Evolutionary conservation across 495 filamentous ascomycete genomes (phyloP).

Genomic region (Neurospora sp.): DNA sequence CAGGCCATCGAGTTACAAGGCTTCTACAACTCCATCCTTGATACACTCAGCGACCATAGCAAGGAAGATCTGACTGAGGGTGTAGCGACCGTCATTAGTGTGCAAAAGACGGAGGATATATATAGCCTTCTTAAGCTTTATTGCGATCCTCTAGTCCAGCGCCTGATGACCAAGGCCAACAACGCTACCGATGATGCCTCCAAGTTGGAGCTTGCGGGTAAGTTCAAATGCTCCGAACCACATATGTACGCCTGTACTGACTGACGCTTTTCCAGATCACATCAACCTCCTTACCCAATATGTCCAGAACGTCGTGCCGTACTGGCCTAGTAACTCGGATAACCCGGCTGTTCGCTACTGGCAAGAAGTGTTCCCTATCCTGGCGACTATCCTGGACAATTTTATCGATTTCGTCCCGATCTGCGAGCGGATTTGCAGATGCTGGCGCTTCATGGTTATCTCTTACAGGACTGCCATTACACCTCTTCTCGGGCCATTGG

Average conservation of each 20-base stretch:
- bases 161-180: slow-evolving; percentile 80
- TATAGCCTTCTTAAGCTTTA: slow-evolving; percentile 82
- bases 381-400: slow-evolving; percentile 73
- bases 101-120: slow-evolving; percentile 68
- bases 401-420: slow-evolving; percentile 80
- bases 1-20: slow-evolving; percentile 76
- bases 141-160: slow-evolving; percentile 82
- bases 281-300: slow-evolving; percentile 88
- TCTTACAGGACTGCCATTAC: slow-evolving; percentile 86
- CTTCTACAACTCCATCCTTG: slow-evolving; percentile 83
- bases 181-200: slow-evolving; percentile 68
- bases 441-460: slow-evolving; percentile 92
- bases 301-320: slow-evolving; percentile 67
- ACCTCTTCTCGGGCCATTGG: slow-evolving; percentile 73
- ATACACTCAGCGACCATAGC: slow-evolving; percentile 71
- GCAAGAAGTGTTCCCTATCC: slow-evolving; percentile 79
- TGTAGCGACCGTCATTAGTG: slow-evolving; percentile 80
- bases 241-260: slow-evolving; percentile 7
- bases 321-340: slow-evolving; percentile 57
- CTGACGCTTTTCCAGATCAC: slow-evolving; percentile 49
- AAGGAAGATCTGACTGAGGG: slow-evolving; percentile 95
- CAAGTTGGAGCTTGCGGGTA: slow-evolving; percentile 76
- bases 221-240: slow-evolving; percentile 13
- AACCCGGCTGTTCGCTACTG: slow-evolving; percentile 96
- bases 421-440: slow-evolving; percentile 84